Evolutionary conservation across 768 basidiomycete species (phyloP), one percentile per base, ranked within the genome.

Genomic region (Collybia nuda): DNA sequence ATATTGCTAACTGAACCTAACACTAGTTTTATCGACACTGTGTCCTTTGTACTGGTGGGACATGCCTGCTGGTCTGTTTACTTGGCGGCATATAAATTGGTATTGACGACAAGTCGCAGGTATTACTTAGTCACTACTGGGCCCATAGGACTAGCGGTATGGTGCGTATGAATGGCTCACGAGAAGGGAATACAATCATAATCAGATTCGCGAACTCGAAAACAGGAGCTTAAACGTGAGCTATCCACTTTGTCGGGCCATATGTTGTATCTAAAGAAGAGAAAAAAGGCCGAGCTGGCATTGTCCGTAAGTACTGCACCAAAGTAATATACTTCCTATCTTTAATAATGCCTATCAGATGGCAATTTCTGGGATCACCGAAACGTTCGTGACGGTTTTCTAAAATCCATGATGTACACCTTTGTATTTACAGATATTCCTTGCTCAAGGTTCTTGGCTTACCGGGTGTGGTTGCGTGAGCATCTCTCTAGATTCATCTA

Each of bases 191-290:
- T 41, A 12, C 15, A 21, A 39, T 52, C 11, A 42, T 22, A 14
- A 5, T 5, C 17, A 22, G 15, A 17, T 19, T 51, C 14, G 18
- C 36, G 26, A 24, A 19, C n/a, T 7, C 32, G 2, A 32, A 9
- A 14, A 19, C 32, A 69, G 67, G 68, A 69, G 68, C 52, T 50
- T 66, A n/a, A 68, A 67, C 54, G 68, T 64, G 24, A 48, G 56
- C 39, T 35, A n/a, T 37, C 11, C n/a, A 12, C 18, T 7, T 18
- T 28, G 39, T 17, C 9, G 6, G 19, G 36, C n/a, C 4, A 19
- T 45, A 12, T 12, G 21, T 15, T 2, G 32, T 23, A 9, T 36
- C 14, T 12, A 35, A 28, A 18, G 24, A 19, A 23, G 24, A 26
- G 4, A 14, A 15, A 18, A 32, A 23, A 62, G 61, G 57, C 54